Percentiles rank a stretch among this genome's conserved stretches.
Evolutionary conservation across 2,329 filamentous ascomycete genomes (phyloP).

Genomic region (Westerdykella aurantiaca): DNA sequence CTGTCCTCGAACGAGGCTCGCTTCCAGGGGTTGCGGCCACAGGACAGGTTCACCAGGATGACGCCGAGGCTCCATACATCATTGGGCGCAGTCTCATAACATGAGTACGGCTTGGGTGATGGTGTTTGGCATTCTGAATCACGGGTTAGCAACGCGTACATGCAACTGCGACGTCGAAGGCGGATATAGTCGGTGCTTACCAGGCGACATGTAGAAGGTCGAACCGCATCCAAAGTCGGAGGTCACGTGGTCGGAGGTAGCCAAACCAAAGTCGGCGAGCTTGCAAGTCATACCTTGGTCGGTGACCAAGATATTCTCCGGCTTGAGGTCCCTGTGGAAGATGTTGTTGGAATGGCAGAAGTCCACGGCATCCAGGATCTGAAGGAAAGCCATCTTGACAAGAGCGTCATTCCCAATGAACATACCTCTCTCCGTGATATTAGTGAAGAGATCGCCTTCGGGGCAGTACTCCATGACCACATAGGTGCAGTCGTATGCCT

Average conservation of each 20-base stretch:
- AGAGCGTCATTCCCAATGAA: slow-evolving; percentile 90
- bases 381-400: slow-evolving; percentile 81
- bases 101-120: slow-evolving; percentile 62
- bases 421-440: slow-evolving; percentile 91
- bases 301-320: slow-evolving; percentile 93
- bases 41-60: slow-evolving; percentile 94
- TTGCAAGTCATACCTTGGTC: slow-evolving; percentile 86
- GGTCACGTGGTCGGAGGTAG: slow-evolving; percentile 75
- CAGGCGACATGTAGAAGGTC: slow-evolving; percentile 99
- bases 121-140: slow-evolving; percentile 79
- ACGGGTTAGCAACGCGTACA: slow-evolving; percentile 14
- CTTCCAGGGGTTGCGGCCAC: slow-evolving; percentile 98
- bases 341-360: slow-evolving; percentile 91
- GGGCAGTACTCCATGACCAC: slow-evolving; percentile 96
- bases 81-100: slow-evolving; percentile 88
- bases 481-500: slow-evolving; percentile 86
- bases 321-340: slow-evolving; percentile 96
- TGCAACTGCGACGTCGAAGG: slow-evolving; percentile 3
- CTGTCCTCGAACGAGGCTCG: slow-evolving; percentile 88
- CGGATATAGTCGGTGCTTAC: slow-evolving; percentile 48
- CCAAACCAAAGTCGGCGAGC: slow-evolving; percentile 94
- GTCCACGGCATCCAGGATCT: slow-evolving; percentile 93
- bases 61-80: slow-evolving; percentile 98
- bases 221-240: slow-evolving; percentile 97
- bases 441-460: slow-evolving; percentile 93